Evolutionary conservation across 2,329 filamentous ascomycete species (phyloP).

Genomic region (Pseudogymnoascus sp.): DNA sequence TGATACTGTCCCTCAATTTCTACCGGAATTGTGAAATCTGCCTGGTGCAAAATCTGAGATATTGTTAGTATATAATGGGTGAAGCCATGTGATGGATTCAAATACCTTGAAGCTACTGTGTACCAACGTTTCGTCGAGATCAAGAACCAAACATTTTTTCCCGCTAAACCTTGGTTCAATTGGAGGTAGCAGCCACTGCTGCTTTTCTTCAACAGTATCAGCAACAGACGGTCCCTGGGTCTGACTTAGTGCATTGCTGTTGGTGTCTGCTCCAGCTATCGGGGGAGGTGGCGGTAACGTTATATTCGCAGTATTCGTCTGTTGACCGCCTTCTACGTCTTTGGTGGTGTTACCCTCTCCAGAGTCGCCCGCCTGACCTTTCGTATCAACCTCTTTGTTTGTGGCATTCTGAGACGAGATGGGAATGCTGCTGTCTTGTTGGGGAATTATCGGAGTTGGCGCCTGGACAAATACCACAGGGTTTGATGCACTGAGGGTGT

Average conservation of each 20-base stretch:
- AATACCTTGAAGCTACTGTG: conserved; percentile 96
- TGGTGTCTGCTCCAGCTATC: conserved; percentile 17
- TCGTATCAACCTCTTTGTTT: not conserved
- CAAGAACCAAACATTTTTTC: conserved; percentile 88
- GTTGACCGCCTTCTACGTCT: not conserved
- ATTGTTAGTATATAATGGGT: conserved; percentile 10
- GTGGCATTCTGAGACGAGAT: not conserved
- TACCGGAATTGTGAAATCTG: conserved; percentile 96
- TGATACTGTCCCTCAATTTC: conserved; percentile 99
- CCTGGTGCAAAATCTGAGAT: conserved; percentile 82
- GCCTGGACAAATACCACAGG: conserved; percentile 21
- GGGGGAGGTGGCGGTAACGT: conserved; percentile 16
- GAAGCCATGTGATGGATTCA: not conserved
- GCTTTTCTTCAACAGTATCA: conserved; percentile 24
- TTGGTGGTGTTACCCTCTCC: not conserved
- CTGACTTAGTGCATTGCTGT: conserved; percentile 18
- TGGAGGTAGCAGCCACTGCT: conserved; percentile 60
- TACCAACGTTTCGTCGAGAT: conserved; percentile 92
- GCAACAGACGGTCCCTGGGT: conserved; percentile 16
- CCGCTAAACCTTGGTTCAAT: conserved; percentile 71
- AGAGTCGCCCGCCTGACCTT: not conserved
- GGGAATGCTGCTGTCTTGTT: not conserved
- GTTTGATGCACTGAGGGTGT: conserved; percentile 7
- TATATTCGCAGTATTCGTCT: conserved; percentile 14
- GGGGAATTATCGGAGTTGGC: conserved; percentile 14